Conservation (phyloP, 140 eudicot genomes). For the Stevia rebaudiana region DNA sequence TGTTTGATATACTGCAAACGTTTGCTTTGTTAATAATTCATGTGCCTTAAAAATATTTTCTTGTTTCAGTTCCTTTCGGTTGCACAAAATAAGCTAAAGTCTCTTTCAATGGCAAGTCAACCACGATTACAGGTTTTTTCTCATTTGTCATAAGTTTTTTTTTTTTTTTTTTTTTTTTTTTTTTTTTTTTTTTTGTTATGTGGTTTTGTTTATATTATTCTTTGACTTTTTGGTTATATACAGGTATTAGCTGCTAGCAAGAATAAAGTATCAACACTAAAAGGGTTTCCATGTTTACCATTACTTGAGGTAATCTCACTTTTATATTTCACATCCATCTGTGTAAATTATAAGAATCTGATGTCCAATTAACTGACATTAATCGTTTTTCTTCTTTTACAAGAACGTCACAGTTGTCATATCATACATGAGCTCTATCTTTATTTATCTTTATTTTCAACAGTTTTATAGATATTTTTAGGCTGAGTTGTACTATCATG, state of each 20-base stretch:
- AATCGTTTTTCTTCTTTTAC: not conserved
- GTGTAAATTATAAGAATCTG: not conserved
- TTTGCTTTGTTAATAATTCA: constrained; percentile 1
- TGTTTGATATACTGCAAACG: not conserved
- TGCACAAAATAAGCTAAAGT: constrained; percentile 90
- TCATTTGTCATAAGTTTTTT: too few species aligned
- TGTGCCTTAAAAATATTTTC: not conserved
- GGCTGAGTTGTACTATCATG: not conserved
- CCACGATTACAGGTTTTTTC: constrained; percentile 87
- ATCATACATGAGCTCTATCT: not conserved
- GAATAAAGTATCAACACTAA: constrained; percentile 85
- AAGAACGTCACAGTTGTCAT: not conserved
- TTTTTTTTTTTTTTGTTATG: not conserved
- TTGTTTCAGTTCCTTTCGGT: constrained; percentile 88
- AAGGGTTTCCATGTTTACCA: constrained; percentile 90
- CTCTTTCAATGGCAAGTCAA: constrained; percentile 97
- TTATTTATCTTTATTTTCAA: not conserved
- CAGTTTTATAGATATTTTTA: not conserved
- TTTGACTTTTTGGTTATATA: constrained; percentile 11
- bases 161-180: constrained; percentile 10
- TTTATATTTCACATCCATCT: not conserved
- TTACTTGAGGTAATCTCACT: constrained; percentile 82
- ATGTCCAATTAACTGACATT: not conserved
- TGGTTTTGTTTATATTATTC: constrained; percentile 6
- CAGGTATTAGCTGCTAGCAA: constrained; percentile 99